Percentiles rank a stretch among this genome's conserved stretches.
Evolutionary conservation across 1,139 yeast genomes (phyloP).

Genomic region (Scheffersomyces insectosa): DNA sequence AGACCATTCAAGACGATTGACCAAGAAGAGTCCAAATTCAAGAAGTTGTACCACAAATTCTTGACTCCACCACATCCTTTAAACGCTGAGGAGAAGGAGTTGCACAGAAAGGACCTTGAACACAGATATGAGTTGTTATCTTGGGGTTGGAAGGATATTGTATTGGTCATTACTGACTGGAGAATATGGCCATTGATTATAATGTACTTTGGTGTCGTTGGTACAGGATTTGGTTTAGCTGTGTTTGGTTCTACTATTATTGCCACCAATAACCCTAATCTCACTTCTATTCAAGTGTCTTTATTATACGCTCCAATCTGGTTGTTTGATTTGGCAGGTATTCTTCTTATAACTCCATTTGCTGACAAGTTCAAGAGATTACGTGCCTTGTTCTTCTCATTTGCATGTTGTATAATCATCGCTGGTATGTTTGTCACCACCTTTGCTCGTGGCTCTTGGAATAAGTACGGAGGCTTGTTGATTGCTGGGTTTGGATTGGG

Average conservation of each 20-base stretch:
- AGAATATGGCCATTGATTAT: conserved; percentile 79
- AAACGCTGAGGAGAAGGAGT: conserved; percentile 47
- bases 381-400: conserved; percentile 62
- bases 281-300: conserved; percentile 70
- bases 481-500: conserved; percentile 87
- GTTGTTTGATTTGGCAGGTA: conserved; percentile 83
- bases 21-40: conserved; percentile 12
- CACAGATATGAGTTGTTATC: conserved; percentile 40
- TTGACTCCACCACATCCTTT: conserved; percentile 53
- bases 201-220: conserved; percentile 93
- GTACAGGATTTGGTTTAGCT: conserved; percentile 82
- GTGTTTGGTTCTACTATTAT: conserved; percentile 87
- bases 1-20: conserved; percentile 39
- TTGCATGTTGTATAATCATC: conserved; percentile 66
- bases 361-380: conserved; percentile 65
- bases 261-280: conserved; percentile 58
- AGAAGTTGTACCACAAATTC: conserved; percentile 20
- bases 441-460: conserved; percentile 73
- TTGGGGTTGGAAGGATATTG: conserved; percentile 67
- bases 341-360: conserved; percentile 72
- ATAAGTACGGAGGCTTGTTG: conserved; percentile 74
- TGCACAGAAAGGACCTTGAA: conserved; percentile 69
- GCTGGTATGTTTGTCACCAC: conserved; percentile 76
- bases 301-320: conserved; percentile 86
- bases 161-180: conserved; percentile 56